phyloP scores from a whole-genome alignment of 2,329 filamentous ascomycete species.

The Ilyonectria robusta region DNA sequence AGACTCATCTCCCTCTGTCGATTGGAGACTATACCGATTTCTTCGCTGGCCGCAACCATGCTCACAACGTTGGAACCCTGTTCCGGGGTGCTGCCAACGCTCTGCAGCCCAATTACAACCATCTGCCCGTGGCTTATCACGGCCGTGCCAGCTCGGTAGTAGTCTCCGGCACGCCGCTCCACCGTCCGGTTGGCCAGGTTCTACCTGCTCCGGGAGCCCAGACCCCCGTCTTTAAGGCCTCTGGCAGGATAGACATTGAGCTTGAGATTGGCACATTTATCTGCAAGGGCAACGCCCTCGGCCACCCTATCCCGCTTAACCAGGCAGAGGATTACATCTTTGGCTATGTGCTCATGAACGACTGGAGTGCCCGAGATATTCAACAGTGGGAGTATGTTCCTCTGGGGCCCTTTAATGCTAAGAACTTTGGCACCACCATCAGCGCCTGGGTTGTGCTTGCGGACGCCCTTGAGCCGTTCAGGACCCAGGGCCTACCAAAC shows the following conservation, averaged over 20 bases:
- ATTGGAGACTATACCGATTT: conserved; percentile 91
- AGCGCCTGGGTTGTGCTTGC: conserved; percentile 74
- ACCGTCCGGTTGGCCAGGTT: conserved; percentile 81
- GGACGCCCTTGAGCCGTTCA: conserved; percentile 64
- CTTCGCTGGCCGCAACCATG: conserved; percentile 84
- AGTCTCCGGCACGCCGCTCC: conserved; percentile 79
- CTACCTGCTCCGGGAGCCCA: conserved; percentile 62
- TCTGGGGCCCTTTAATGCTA: conserved; percentile 73
- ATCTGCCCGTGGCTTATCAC: conserved; percentile 86
- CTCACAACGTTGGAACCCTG: conserved; percentile 76
- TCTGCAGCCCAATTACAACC: conserved; percentile 84
- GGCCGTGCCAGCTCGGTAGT: conserved; percentile 83
- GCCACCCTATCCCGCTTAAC: conserved; percentile 73
- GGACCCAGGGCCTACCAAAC: conserved; percentile 47
- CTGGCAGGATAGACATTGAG: conserved; percentile 78
- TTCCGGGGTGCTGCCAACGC: conserved; percentile 82
- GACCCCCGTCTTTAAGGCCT: conserved; percentile 70
- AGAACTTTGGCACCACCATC: conserved; percentile 72
- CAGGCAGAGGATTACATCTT: conserved; percentile 80
- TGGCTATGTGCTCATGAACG: conserved; percentile 76
- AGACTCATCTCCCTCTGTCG: conserved; percentile 79
- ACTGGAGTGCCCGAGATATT: conserved; percentile 75
- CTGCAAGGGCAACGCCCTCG: conserved; percentile 75
- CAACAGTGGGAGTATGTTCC: conserved; percentile 74
- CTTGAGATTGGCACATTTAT: conserved; percentile 84